phyloP scores from a whole-genome alignment of 495 filamentous ascomycete species.

The Aspergillus cristatus region DNA sequence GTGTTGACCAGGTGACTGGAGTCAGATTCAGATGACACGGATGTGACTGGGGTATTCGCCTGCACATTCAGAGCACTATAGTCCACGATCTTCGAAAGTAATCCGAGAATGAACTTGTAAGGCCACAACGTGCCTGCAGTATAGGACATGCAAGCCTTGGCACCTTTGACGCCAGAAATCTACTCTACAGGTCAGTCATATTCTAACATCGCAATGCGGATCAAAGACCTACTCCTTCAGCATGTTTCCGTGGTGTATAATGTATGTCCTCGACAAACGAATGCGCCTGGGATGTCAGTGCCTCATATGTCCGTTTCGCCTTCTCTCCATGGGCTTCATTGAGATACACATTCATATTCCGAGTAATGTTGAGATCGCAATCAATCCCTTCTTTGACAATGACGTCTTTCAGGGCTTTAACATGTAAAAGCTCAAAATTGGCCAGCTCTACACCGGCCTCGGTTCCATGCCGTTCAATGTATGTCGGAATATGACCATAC shows the following conservation, averaged over 20 bases:
- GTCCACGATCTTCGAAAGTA: conserved; percentile 45
- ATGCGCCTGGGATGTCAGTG: conserved; percentile 11
- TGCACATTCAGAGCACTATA: conserved; percentile 48
- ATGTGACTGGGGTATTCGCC: conserved; percentile 47
- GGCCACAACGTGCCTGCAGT: conserved; percentile 54
- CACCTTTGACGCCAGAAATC: conserved; percentile 24
- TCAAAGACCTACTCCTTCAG: conserved; percentile 14
- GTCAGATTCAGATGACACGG: conserved; percentile 14
- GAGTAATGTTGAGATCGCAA: conserved; percentile 32
- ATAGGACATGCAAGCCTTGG: conserved; percentile 25
- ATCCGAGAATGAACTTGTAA: conserved; percentile 54
- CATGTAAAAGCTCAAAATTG: conserved; percentile 22
- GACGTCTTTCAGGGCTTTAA: conserved; percentile 20
- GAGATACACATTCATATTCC: conserved; percentile 25
- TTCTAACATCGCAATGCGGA: background rate
- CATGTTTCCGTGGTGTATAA: conserved; percentile 14
- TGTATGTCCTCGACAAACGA: conserved; percentile 22
- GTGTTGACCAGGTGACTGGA: conserved; percentile 43
- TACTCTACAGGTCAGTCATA: conserved; percentile 1
- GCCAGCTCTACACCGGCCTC: conserved; percentile 22
- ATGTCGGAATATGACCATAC: conserved; percentile 19
- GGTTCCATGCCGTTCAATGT: conserved; percentile 18
- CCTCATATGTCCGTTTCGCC: conserved; percentile 17
- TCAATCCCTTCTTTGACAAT: conserved; percentile 28
- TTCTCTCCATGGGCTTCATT: conserved; percentile 17